phyloP scores from a whole-genome alignment of 2,329 filamentous ascomycete genomes.

The Penicillium sp. region DNA sequence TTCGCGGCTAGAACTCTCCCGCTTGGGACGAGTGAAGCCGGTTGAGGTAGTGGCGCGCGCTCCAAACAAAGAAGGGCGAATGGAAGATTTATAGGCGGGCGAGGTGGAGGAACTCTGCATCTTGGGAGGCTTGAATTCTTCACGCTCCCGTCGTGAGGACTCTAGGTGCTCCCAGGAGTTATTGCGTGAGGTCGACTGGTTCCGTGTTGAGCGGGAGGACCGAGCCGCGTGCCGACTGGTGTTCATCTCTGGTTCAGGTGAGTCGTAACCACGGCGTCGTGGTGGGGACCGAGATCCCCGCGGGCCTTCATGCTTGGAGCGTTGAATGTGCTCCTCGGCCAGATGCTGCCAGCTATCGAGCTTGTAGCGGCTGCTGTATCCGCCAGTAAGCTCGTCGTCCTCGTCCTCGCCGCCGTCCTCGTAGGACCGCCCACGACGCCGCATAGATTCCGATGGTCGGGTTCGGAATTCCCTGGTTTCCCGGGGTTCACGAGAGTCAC shows the following conservation, averaged over 20 bases:
- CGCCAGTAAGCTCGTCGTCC: constrained; percentile 29
- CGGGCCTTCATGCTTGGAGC: constrained; percentile 36
- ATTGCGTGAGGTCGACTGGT: constrained; percentile 36
- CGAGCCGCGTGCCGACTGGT: constrained; percentile 35
- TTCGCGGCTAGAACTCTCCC: constrained; percentile 34
- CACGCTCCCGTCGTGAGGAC: constrained; percentile 25
- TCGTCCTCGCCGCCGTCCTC: constrained; percentile 37
- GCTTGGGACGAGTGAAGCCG: constrained; percentile 34
- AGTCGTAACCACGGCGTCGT: constrained; percentile 35
- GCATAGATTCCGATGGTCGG: constrained; percentile 29
- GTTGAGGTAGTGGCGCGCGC: constrained; percentile 38
- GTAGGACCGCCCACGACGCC: constrained; percentile 28
- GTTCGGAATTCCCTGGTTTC: constrained; percentile 21
- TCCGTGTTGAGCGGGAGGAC: constrained; percentile 35
- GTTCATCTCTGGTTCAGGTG: constrained; percentile 37
- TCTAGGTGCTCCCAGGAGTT: constrained; percentile 39
- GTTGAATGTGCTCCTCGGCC: constrained; percentile 46
- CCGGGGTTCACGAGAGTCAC: constrained; percentile 15
- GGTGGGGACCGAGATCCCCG: constrained; percentile 41
- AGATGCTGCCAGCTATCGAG: constrained; percentile 36
- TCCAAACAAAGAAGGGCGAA: constrained; percentile 37
- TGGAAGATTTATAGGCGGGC: constrained; percentile 34
- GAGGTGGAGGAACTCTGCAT: constrained; percentile 44
- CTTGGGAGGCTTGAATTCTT: constrained; percentile 38
- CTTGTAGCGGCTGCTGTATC: constrained; percentile 34